Percentiles rank a stretch among this genome's conserved stretches.
Conservation (phyloP, 2,329 filamentous ascomycete species). For the Paraphaeosphaeria sporulosa region DNA sequence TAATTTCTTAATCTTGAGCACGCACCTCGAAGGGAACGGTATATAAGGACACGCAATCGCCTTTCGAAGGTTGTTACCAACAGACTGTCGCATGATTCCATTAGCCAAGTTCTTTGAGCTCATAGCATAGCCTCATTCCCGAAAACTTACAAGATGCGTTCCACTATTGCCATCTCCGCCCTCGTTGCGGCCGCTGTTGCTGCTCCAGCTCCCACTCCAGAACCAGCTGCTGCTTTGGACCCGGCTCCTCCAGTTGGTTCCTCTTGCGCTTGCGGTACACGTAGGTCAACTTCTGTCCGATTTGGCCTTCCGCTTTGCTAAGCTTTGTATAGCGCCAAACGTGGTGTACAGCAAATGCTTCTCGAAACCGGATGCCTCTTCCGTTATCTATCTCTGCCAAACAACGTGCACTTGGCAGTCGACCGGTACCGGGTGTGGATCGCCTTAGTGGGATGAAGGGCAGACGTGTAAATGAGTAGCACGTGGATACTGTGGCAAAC, state of each 20-base stretch:
- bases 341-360: conserved; percentile 9
- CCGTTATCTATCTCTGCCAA: conserved; percentile 5
- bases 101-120: not conserved
- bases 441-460: too few species aligned
- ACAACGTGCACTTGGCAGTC: conserved; percentile 8
- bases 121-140: not conserved
- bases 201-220: not conserved
- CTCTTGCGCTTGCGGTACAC: conserved; percentile 2
- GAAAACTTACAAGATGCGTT: not conserved
- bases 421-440: not conserved
- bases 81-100: not conserved
- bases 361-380: not conserved
- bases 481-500: not conserved
- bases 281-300: not conserved
- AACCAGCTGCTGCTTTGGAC: not conserved
- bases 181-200: conserved; percentile 6
- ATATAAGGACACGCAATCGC: conserved; percentile 6
- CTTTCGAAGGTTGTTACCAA: not conserved
- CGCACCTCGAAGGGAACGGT: not conserved
- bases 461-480: not conserved
- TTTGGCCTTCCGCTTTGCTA: not conserved
- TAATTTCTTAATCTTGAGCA: not conserved
- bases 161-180: not conserved
- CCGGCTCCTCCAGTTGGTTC: conserved; percentile 9
- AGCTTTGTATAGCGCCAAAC: not conserved